Percentiles rank a stretch among this genome's conserved stretches.
phyloP scores from a whole-genome alignment of 2,329 filamentous ascomycete species.

The Zasmidium cellare region DNA sequence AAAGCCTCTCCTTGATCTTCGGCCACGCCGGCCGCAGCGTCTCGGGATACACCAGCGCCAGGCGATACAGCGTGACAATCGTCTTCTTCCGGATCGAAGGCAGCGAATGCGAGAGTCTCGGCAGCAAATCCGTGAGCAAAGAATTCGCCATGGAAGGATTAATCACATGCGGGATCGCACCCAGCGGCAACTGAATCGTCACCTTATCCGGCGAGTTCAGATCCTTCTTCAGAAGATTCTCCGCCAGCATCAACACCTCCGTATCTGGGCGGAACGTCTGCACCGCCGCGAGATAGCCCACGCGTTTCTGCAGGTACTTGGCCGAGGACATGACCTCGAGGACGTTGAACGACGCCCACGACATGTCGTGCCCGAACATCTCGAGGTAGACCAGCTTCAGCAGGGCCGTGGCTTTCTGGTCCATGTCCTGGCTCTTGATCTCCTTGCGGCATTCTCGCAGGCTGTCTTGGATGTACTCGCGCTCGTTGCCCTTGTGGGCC shows the following conservation, averaged over 20 bases:
- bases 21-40: conserved; percentile 91
- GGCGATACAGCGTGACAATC: conserved; percentile 86
- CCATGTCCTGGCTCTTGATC: conserved; percentile 91
- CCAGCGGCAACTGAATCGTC: conserved; percentile 81
- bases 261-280: conserved; percentile 96
- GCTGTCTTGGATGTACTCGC: conserved; percentile 90
- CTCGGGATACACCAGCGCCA: conserved; percentile 95
- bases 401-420: conserved; percentile 93
- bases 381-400: conserved; percentile 96
- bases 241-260: conserved; percentile 95
- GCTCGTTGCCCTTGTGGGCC: conserved; percentile 92
- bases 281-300: conserved; percentile 91
- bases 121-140: conserved; percentile 80
- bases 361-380: conserved; percentile 99
- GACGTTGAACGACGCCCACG: conserved; percentile 97
- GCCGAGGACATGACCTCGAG: conserved; percentile 97
- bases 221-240: conserved; percentile 96
- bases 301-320: conserved; percentile 92
- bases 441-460: conserved; percentile 94
- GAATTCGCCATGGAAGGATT: conserved; percentile 90
- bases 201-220: conserved; percentile 70
- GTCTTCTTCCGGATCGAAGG: conserved; percentile 91
- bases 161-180: conserved; percentile 90
- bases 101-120: conserved; percentile 82
- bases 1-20: conserved; percentile 90